Evolutionary conservation across 1,284 basidiomycete species (phyloP).

Genomic region (Fomitopsis palustris): DNA sequence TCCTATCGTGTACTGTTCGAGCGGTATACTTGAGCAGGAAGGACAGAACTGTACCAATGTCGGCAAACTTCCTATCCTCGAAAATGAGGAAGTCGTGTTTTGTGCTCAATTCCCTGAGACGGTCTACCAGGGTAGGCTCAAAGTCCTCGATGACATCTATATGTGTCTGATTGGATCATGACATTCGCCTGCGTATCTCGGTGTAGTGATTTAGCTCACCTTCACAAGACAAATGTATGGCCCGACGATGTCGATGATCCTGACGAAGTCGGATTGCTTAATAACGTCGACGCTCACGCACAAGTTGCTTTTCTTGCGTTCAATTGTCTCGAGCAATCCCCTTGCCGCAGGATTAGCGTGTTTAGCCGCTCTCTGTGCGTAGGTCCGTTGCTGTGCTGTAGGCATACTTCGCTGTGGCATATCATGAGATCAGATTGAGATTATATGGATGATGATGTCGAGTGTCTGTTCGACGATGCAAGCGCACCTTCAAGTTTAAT

Average conservation of each 20-base stretch:
- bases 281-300: constrained; percentile 97
- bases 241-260: constrained; percentile 86
- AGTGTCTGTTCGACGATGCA: no score
- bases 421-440: no score
- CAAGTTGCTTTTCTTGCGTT: constrained; percentile 88
- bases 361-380: constrained; percentile 58
- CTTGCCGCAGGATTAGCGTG: constrained; percentile 76
- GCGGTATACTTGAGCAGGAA: neutral
- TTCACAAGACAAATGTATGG: constrained; percentile 93
- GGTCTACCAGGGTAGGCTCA: constrained; percentile 67
- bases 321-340: constrained; percentile 79
- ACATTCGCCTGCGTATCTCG: neutral
- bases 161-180: constrained; percentile 73
- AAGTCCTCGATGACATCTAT: constrained; percentile 97
- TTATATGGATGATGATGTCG: no score
- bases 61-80: constrained; percentile 98
- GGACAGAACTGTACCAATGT: constrained; percentile 70
- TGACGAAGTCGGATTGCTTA: constrained; percentile 75
- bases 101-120: constrained; percentile 67
- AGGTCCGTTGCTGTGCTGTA: constrained; percentile 45
- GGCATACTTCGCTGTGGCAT: constrained; percentile 32
- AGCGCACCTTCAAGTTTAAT: no score
- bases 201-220: constrained; percentile 43
- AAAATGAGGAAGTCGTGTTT: constrained; percentile 97
- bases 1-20: constrained; percentile 44